Base-by-base conservation (phyloP, 2,329 filamentous ascomycete genomes). In the Aspergillus unguis region DNA sequence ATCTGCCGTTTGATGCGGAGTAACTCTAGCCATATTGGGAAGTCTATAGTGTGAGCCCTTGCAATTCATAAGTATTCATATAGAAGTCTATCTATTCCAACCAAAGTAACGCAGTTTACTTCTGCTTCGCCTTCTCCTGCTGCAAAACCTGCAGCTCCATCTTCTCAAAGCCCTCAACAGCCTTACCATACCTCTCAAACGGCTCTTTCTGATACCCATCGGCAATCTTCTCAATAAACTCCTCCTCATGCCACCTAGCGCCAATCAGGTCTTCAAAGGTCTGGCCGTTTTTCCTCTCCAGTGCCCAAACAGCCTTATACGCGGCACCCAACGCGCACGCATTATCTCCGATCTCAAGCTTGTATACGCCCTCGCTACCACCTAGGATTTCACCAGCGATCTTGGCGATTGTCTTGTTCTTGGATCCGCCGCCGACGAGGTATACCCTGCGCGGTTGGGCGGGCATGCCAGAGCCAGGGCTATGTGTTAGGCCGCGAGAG, bases 251-350 rank as follows among this genome's bases (percentile, higher is more conserved):
- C 94, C 94, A 99, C 57, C 94, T 79, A 66, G 77, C 77, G 6
- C 87, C 90, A 56, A 99, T 86, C 58, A 96, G 78, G 56, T 92
- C 86, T 68, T 97, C 94, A 74, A 97, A 97, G 3, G 81, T 89
- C 80, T 95, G 85, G 17, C 77, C 79, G 0, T 62, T 69, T 26
- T 72, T 71, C 44, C 88, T 77, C 77, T 94, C 90, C 50, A 90
- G 78, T 1, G 88, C 91, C 94, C 94, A 99, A 0, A 95, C 85
- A 10, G 94, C 92, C 75, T 97, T 97, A 75, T 97, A 96, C 27
- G 92, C 92, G 5, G 90, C 90, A 10, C 94, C 94, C 10, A 97
- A 75, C 8, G 92, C 94, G 73, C 94, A 99, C 2, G 94, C 92
- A 74, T 95, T 96, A 27, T 92, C 91, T 27, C 94, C 92, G 4